Evolutionary conservation across 1,284 basidiomycete species (phyloP).

Genomic region (Neonothopanus nambi): DNA sequence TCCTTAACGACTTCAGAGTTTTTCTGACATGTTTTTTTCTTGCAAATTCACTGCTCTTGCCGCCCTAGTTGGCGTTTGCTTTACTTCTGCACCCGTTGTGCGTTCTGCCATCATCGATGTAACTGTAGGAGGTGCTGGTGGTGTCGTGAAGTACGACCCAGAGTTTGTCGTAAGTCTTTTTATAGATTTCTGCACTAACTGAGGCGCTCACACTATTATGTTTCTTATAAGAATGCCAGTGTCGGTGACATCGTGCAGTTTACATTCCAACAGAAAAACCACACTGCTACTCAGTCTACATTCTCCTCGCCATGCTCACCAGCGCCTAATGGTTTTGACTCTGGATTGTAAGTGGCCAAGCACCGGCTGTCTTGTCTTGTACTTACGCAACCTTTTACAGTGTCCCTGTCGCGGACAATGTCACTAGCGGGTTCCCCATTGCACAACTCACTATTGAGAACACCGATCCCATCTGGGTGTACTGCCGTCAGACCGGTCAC

Average conservation of each 20-base stretch:
- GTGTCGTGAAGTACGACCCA: slow-evolving; percentile 44
- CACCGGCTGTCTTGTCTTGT: no score
- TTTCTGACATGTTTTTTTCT: slow-evolving; percentile 11
- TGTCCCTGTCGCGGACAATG: slow-evolving; percentile 47
- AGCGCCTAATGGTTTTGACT: slow-evolving; percentile 49
- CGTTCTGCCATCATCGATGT: slow-evolving; percentile 45
- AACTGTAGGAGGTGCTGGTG: slow-evolving; percentile 51
- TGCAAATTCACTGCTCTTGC: slow-evolving; percentile 10
- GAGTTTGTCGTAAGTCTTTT: slow-evolving; percentile 43
- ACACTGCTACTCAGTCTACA: slow-evolving; percentile 62
- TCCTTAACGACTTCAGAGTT: not conserved
- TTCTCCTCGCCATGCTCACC: slow-evolving; percentile 50
- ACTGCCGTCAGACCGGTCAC: slow-evolving; percentile 46
- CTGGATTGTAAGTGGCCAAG: slow-evolving; percentile 59
- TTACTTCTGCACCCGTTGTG: slow-evolving; percentile 25
- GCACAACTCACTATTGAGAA: slow-evolving; percentile 44
- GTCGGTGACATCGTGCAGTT: slow-evolving; percentile 55
- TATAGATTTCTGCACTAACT: not conserved
- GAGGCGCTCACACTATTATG: not conserved
- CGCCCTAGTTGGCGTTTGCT: slow-evolving; percentile 14
- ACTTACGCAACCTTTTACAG: slow-evolving; percentile 30
- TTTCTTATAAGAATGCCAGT: slow-evolving; percentile 40
- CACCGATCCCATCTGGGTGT: slow-evolving; percentile 61
- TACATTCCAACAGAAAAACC: slow-evolving; percentile 60
- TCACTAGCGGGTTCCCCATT: slow-evolving; percentile 45